A percentile compares a stretch with the other conserved stretches of the same genome.
Conservation (phyloP, 2,329 filamentous ascomycete genomes). For the Ophiostoma populinum region DNA sequence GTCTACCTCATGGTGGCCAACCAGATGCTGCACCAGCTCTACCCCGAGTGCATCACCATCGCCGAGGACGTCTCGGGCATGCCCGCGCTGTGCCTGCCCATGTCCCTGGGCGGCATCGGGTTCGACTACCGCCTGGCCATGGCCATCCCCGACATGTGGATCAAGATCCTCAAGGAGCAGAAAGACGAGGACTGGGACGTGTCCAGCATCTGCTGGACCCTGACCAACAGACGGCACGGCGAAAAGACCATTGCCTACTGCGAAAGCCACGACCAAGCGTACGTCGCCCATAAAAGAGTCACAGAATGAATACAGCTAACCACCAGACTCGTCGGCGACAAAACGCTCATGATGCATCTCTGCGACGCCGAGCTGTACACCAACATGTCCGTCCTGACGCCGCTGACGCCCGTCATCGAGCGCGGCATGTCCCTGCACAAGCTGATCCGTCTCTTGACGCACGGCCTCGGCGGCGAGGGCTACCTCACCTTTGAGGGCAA, state of each 20-base stretch:
- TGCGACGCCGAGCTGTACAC: slow-evolving; percentile 96
- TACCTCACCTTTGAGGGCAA: slow-evolving; percentile 99
- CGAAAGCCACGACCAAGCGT: slow-evolving; percentile 96
- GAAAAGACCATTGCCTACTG: slow-evolving; percentile 98
- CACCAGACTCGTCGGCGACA: slow-evolving; percentile 77
- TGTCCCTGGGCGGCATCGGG: slow-evolving; percentile 76
- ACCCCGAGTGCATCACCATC: slow-evolving; percentile 75
- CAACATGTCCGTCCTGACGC: slow-evolving; percentile 76
- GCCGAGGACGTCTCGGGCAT: slow-evolving; percentile 97
- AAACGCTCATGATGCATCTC: slow-evolving; percentile 93
- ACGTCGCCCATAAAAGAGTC: no score
- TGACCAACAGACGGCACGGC: slow-evolving; percentile 84
- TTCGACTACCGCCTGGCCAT: slow-evolving; percentile 97
- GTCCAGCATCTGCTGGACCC: slow-evolving; percentile 62
- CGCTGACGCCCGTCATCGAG: slow-evolving; percentile 76
- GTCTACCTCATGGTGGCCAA: slow-evolving; percentile 95
- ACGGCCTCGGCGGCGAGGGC: slow-evolving; percentile 80
- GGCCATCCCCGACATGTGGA: slow-evolving; percentile 97
- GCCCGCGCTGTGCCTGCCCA: slow-evolving; percentile 81
- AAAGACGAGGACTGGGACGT: slow-evolving; percentile 88
- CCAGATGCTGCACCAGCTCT: slow-evolving; percentile 82
- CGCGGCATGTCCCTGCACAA: slow-evolving; percentile 89
- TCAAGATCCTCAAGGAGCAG: slow-evolving; percentile 93
- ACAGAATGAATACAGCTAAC: no score
- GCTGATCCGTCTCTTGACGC: slow-evolving; percentile 88